These are phyloP conservation scores for Candida pseudofarinosa DNA, from an alignment of 805 yeast genomes.

Conservation along the genomic window DNA sequence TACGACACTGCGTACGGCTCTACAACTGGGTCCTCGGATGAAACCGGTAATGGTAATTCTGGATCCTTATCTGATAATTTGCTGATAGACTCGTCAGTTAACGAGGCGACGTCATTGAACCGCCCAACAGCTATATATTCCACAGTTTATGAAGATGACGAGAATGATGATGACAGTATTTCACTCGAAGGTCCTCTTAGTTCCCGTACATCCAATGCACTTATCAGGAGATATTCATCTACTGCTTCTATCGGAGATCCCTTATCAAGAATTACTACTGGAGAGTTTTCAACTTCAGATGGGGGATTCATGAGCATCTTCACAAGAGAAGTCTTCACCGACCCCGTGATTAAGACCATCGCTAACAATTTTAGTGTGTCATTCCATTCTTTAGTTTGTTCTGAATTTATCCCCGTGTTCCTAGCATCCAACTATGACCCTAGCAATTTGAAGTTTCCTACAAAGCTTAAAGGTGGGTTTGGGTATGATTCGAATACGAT, in stretches of 20 bases:
- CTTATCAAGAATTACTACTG: conserved; percentile 4
- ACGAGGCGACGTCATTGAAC: conserved; percentile 1
- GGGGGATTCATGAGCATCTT: conserved; percentile 3
- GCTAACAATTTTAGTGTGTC: conserved; percentile 39
- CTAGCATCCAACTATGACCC: conserved; percentile 33
- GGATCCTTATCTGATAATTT: conserved; percentile 2
- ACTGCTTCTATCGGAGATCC: conserved; percentile 5
- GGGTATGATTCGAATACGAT: conserved; percentile 44
- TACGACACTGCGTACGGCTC: background rate
- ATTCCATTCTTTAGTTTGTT: conserved; percentile 46
- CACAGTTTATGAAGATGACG: conserved; percentile 2
- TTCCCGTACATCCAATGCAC: conserved; percentile 17
- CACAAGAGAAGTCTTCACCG: conserved; percentile 22
- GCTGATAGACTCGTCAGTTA: background rate
- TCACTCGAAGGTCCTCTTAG: conserved; percentile 11
- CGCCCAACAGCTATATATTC: conserved; percentile 3
- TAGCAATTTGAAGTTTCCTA: conserved; percentile 42
- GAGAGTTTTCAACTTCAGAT: conserved; percentile 1
- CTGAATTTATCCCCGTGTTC: conserved; percentile 54
- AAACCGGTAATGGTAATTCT: background rate
- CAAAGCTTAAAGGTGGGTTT: conserved; percentile 49
- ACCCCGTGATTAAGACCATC: conserved; percentile 27
- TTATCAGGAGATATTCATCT: conserved; percentile 16
- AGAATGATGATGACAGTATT: conserved; percentile 7
- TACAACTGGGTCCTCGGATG: background rate